phyloP scores from a whole-genome alignment of 345 rosid genomes.

The Aurinia saxatilis region DNA sequence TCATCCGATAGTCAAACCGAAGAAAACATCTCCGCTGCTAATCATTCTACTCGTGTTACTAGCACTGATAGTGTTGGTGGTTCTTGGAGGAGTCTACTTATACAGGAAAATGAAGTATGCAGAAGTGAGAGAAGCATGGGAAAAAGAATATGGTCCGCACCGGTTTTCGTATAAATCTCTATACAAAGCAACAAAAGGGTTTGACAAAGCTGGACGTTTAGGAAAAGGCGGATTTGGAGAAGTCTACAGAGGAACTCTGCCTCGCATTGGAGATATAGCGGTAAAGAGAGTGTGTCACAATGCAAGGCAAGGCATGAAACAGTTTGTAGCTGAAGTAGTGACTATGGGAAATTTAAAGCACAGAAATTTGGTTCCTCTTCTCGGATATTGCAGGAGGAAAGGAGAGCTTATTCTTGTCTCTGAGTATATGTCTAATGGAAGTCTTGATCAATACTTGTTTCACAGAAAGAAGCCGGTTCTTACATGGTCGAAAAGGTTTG shows the following conservation, averaged over 20 bases:
- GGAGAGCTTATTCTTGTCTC: conserved; percentile 44
- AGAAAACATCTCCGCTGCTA: conserved; percentile 17
- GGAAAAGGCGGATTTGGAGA: conserved; percentile 57
- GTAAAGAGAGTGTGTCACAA: conserved; percentile 46
- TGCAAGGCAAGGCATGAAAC: conserved; percentile 41
- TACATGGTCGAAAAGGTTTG: conserved; percentile 34
- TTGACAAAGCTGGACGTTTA: conserved; percentile 32
- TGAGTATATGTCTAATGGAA: conserved; percentile 46
- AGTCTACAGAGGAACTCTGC: conserved; percentile 46
- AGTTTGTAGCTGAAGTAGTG: conserved; percentile 38
- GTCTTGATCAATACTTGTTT: conserved; percentile 38
- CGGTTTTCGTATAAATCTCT: conserved; percentile 48
- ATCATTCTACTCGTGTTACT: conserved; percentile 14
- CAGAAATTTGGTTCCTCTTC: conserved; percentile 40
- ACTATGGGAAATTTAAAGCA: conserved; percentile 42
- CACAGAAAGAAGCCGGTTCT: conserved; percentile 10
- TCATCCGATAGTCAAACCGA: not conserved
- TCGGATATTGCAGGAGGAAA: conserved; percentile 41
- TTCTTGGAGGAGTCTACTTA: conserved; percentile 9
- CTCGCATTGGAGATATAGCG: conserved; percentile 34
- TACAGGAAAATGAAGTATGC: conserved; percentile 38
- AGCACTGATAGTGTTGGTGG: not conserved
- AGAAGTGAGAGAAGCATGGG: conserved; percentile 59
- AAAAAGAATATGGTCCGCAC: conserved; percentile 44
- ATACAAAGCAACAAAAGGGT: conserved; percentile 52